These are phyloP conservation scores for Agaricales sp. DNA, from an alignment of 1,284 basidiomycete genomes.

Conservation along the genomic window DNA sequence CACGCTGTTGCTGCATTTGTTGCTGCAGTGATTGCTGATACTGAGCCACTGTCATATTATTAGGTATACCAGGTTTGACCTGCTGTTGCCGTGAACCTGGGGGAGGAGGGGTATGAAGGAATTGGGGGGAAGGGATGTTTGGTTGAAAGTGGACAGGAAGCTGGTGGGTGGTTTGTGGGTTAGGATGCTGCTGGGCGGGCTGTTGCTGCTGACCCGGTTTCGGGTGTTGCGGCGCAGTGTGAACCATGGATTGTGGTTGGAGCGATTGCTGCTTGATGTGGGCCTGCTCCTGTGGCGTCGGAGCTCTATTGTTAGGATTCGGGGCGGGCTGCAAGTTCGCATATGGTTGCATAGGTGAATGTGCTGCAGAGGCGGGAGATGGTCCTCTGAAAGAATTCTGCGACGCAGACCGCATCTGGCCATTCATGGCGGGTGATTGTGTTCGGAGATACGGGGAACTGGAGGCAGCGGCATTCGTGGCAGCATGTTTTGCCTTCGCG, in stretches of 20 bases:
- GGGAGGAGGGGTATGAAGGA: conserved; percentile 16
- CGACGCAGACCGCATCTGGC: not conserved
- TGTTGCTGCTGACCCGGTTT: conserved; percentile 1
- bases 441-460: not conserved
- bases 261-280: conserved; percentile 1
- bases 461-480: not conserved
- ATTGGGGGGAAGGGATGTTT: conserved; percentile 14
- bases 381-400: not conserved
- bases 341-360: not conserved
- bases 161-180: conserved; percentile 1
- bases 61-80: conserved; percentile 6
- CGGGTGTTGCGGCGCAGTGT: not conserved
- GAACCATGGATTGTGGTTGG: not conserved
- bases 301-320: not conserved
- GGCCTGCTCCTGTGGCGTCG: not conserved
- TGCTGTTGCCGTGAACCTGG: conserved; percentile 10
- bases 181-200: not conserved
- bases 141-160: conserved; percentile 13
- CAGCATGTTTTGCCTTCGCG: not conserved
- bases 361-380: not conserved
- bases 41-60: too few species aligned
- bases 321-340: not conserved
- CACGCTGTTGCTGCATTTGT: too few species aligned
- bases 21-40: too few species aligned
- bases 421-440: not conserved